These are phyloP conservation scores for Arthrobotrys entomopaga DNA, from an alignment of 2,329 filamentous ascomycete species.

Conservation along the genomic window DNA sequence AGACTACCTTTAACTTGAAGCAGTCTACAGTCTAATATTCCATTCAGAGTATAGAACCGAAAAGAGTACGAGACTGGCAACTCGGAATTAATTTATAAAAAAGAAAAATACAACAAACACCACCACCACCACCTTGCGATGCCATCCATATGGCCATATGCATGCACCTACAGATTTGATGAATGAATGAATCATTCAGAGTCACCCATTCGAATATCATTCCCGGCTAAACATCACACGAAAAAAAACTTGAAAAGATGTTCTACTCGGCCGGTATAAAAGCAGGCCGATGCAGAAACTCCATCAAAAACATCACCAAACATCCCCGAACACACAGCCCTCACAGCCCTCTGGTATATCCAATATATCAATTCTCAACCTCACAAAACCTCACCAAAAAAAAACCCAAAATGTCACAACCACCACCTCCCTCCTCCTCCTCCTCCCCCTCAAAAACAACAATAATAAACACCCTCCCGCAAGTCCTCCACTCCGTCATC, in stretches of 20 bases:
- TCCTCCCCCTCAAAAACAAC: neutral
- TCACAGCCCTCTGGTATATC: too few species aligned
- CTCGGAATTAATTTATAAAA: too few species aligned
- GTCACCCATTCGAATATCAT: neutral
- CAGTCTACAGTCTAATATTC: too few species aligned
- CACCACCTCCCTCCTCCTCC: neutral
- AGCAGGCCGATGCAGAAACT: neutral
- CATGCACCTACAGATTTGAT: neutral
- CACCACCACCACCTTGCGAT: too few species aligned
- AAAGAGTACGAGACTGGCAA: too few species aligned
- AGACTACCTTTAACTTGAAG: too few species aligned
- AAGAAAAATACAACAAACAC: too few species aligned
- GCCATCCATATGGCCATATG: too few species aligned
- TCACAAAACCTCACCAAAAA: neutral
- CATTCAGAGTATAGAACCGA: too few species aligned
- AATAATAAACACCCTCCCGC: slow-evolving; percentile 1
- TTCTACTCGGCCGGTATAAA: neutral
- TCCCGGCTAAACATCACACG: too few species aligned
- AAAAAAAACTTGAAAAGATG: too few species aligned
- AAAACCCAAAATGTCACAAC: too few species aligned
- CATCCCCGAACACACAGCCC: neutral
- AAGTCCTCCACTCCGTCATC: slow-evolving; percentile 12
- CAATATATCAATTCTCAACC: neutral
- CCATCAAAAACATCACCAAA: neutral
- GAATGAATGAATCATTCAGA: slow-evolving; percentile 1